phyloP scores from a whole-genome alignment of 352 stramenopile species.

The Peronospora farinosa region DNA sequence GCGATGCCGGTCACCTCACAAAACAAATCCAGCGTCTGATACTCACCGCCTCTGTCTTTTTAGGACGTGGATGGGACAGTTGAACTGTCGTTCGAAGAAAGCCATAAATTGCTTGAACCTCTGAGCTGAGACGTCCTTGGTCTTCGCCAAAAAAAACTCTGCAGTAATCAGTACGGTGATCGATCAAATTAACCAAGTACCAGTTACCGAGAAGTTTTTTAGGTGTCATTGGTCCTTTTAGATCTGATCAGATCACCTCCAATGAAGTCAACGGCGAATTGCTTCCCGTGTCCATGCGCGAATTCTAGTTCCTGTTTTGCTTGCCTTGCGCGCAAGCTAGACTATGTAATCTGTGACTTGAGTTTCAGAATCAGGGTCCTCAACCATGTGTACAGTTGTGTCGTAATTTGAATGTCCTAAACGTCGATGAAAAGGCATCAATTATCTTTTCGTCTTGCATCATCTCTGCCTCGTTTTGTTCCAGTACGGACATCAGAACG shows the following conservation, averaged over 20 bases:
- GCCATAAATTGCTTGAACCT: constrained; percentile 3
- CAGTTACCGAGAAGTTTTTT: not conserved
- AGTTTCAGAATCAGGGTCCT: not conserved
- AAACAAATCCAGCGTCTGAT: not conserved
- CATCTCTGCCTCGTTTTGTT: not conserved
- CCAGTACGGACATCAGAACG: not conserved
- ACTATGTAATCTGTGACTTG: not conserved
- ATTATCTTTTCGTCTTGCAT: not conserved
- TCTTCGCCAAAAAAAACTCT: not conserved
- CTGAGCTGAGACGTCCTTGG: constrained; percentile 1
- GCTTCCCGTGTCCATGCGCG: constrained; percentile 10
- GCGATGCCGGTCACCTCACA: not conserved
- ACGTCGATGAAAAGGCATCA: not conserved
- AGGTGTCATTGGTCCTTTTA: not conserved
- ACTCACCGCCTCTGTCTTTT: not conserved
- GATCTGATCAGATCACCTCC: not conserved
- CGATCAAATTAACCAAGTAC: not conserved
- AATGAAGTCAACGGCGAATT: constrained; percentile 5
- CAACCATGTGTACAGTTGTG: not conserved
- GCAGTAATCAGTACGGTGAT: no score
- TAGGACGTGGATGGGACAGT: not conserved
- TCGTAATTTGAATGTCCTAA: not conserved
- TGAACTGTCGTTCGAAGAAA: not conserved
- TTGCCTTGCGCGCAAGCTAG: constrained; percentile 17
- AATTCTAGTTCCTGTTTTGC: constrained; percentile 13